Evolutionary conservation across 495 filamentous ascomycete species (phyloP).

Genomic region (Lasiosphaeria miniovina): DNA sequence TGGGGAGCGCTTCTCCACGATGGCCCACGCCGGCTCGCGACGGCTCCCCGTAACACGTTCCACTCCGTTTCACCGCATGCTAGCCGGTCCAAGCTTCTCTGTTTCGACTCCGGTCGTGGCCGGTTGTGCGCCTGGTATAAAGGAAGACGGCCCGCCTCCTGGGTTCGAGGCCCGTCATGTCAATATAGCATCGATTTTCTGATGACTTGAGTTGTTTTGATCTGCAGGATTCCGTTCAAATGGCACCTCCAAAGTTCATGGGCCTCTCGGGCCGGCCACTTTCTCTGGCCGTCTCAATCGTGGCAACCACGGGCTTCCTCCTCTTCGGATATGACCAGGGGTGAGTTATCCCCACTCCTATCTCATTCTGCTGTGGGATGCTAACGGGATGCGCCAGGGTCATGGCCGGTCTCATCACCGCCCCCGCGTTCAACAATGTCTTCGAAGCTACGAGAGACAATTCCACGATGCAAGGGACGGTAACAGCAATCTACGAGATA

Average conservation of each 20-base stretch:
- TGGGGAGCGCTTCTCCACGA: not conserved
- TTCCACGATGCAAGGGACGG: slow-evolving; percentile 71
- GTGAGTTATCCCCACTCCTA: slow-evolving; percentile 18
- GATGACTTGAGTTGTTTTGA: not conserved
- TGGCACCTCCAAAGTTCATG: slow-evolving; percentile 50
- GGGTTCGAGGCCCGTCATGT: not conserved
- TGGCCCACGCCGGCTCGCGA: not conserved
- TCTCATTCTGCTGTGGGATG: not conserved
- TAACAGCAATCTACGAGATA: slow-evolving; percentile 82
- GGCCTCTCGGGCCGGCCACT: slow-evolving; percentile 65
- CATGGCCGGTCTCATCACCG: slow-evolving; percentile 83
- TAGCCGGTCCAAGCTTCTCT: not conserved
- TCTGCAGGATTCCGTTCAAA: slow-evolving; percentile 14
- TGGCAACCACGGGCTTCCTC: slow-evolving; percentile 71
- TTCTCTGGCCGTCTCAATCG: slow-evolving; percentile 59
- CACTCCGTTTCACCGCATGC: not conserved
- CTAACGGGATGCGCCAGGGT: slow-evolving; percentile 15
- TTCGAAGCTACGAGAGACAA: slow-evolving; percentile 66
- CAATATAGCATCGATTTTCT: not conserved
- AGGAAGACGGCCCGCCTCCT: not conserved
- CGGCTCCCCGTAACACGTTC: not conserved
- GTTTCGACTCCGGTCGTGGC: not conserved
- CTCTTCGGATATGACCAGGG: slow-evolving; percentile 71
- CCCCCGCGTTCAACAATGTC: slow-evolving; percentile 63
- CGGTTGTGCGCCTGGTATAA: not conserved